Evolutionary conservation across 1,284 basidiomycete species (phyloP).

Genomic region (Rhodotorula sp.): DNA sequence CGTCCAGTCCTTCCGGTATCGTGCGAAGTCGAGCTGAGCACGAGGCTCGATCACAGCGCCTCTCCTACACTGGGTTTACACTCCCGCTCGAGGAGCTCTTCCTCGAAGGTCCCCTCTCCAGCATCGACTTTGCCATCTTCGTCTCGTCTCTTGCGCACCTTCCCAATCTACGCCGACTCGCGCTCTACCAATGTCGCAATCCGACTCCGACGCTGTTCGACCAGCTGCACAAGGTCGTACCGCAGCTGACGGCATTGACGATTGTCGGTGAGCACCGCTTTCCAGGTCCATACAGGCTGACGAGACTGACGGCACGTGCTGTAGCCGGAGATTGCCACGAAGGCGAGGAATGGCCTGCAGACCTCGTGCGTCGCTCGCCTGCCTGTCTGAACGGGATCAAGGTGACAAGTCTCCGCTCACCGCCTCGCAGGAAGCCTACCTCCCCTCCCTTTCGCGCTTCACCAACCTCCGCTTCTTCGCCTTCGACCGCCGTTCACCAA

Average conservation of each 20-base stretch:
- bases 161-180: slow-evolving; percentile 25
- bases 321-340: neutral
- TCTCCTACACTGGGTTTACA: neutral
- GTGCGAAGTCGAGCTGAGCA: neutral
- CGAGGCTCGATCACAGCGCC: neutral
- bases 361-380: neutral
- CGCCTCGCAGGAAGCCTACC: slow-evolving; percentile 19
- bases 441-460: slow-evolving; percentile 17
- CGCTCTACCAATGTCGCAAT: slow-evolving; percentile 33
- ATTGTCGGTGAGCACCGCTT: slow-evolving; percentile 20
- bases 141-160: slow-evolving; percentile 16
- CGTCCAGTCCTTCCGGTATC: neutral
- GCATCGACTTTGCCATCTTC: slow-evolving; percentile 16
- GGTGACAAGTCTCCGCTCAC: neutral
- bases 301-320: too few species aligned
- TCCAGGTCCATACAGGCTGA: too few species aligned
- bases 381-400: too few species aligned
- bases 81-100: slow-evolving; percentile 38
- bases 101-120: slow-evolving; percentile 31
- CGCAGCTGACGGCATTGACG: slow-evolving; percentile 20
- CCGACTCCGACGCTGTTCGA: slow-evolving; percentile 24
- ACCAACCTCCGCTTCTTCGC: slow-evolving; percentile 28
- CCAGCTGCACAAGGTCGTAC: slow-evolving; percentile 14
- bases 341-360: neutral
- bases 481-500: slow-evolving; percentile 24